Evolutionary conservation across 495 filamentous ascomycete species (phyloP), one percentile per base, ranked within the genome.

Genomic region (Collariella sp.): DNA sequence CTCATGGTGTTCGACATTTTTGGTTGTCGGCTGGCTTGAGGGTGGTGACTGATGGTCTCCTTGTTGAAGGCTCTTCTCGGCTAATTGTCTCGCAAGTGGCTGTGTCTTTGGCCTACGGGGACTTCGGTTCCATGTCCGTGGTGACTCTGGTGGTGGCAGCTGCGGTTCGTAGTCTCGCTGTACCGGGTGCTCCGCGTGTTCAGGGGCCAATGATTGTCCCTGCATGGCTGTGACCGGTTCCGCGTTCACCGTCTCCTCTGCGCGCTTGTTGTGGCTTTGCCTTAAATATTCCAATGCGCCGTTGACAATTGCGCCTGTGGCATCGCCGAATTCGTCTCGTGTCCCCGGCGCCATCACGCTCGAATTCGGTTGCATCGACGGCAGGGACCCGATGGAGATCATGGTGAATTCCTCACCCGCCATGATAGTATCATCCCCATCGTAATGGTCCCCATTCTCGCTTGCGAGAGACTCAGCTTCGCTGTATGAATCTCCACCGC

Each of bases 371-470:
- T 72, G 68, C 55, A 73, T 67, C 0, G 73, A 76, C 2, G 67
- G 69, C 29, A 78, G 57, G 10, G 73, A 75, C 35, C 66, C 64
- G 3, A 76, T 54, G 31, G 68, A 70, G 36, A 78, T 76, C 72
- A 76, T 76, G 45, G 72, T 78, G 55, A 78, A 78, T 19, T 75
- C 73, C 24, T 76, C 75, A 5, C 66, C 67, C 7, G 73, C 64
- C 47, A 69, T 61, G 29, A 75, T 57, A 0, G 73, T 76, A 39
- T 78, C 72, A 36, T 74, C 68, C 12, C 41, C 35, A 13, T 57
- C 56, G 2, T 51, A 42, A 13, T 22, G 23, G 9, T 11, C 47
- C 5, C 22, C 47, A 16, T 55, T 20, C 3, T 60, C 54, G 26
- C 60, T 57, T 3, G 19, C 15, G 7, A 51, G n/a, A 9, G 62